Evolutionary conservation across 1,139 yeast species (phyloP).

Genomic region (Geotrichum cucujoidarum): DNA sequence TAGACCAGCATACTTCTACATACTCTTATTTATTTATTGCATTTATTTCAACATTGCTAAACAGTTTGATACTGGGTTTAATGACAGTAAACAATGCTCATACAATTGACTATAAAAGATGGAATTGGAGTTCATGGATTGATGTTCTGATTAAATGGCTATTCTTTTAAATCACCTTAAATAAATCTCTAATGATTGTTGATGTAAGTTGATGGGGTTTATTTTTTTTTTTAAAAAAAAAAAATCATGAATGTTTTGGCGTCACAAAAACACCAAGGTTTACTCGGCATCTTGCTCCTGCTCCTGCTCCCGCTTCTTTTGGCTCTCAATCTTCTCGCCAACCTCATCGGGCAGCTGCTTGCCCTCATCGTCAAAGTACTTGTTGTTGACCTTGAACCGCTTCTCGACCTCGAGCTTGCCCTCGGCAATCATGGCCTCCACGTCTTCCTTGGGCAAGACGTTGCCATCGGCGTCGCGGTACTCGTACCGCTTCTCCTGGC

Average conservation of each 20-base stretch:
- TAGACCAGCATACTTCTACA: background rate
- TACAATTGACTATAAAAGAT: background rate
- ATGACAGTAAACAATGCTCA: background rate
- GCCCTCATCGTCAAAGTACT: conserved; percentile 20
- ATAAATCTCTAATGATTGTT: background rate
- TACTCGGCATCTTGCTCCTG: background rate
- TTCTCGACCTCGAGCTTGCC: conserved; percentile 26
- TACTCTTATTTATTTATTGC: background rate
- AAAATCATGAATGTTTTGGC: background rate
- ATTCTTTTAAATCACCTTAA: too few relatives aligned
- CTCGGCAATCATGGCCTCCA: conserved; percentile 26
- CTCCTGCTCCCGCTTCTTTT: too few relatives aligned
- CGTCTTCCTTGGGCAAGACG: conserved; percentile 30
- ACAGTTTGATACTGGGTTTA: background rate
- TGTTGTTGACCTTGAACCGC: conserved; percentile 13
- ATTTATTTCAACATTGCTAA: background rate
- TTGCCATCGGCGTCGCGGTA: conserved; percentile 36
- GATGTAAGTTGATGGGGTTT: background rate
- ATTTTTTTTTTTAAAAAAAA: background rate
- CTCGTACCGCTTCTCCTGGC: conserved; percentile 23
- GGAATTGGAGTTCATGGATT: too few relatives aligned
- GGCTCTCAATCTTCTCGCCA: conserved; percentile 9
- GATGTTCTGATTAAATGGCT: too few relatives aligned
- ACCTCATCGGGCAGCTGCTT: conserved; percentile 16
- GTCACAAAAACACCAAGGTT: background rate